Conservation (phyloP, 768 basidiomycete genomes). For the Mycena belliarum region DNA sequence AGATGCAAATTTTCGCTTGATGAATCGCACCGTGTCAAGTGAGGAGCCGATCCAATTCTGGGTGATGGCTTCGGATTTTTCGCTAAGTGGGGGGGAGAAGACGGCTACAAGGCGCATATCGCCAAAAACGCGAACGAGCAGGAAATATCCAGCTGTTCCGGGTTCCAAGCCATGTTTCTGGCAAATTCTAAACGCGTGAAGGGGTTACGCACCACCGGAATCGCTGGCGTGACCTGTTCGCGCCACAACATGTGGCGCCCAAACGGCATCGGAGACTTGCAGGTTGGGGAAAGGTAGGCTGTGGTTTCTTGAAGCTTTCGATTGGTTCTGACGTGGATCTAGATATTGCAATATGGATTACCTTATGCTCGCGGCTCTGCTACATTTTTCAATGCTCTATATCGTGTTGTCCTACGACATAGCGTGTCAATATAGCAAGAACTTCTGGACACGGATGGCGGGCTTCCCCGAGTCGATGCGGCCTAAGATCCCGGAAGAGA, state of each 20-base stretch:
- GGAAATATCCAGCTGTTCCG: constrained; percentile 5
- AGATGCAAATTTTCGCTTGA: constrained; percentile 5
- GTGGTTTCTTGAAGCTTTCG: too few relatives aligned
- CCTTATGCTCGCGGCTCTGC: not conserved
- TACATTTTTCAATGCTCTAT: not conserved
- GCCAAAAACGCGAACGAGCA: not conserved
- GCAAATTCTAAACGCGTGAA: not conserved
- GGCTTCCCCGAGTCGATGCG: not conserved
- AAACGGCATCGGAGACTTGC: constrained; percentile 21
- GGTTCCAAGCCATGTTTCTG: constrained; percentile 2
- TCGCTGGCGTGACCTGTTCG: not conserved
- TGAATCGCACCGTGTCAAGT: not conserved
- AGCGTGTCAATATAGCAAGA: not conserved
- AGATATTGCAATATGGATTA: not conserved
- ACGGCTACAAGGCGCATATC: constrained; percentile 2
- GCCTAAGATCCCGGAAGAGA: not conserved
- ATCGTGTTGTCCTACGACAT: not conserved
- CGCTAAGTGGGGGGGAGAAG: not conserved
- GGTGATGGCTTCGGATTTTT: not conserved
- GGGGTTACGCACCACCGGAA: constrained; percentile 5
- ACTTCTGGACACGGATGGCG: not conserved
- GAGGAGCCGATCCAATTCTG: not conserved
- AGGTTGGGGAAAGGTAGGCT: constrained; percentile 21
- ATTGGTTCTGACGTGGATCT: not conserved
- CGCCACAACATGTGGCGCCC: constrained; percentile 12